Base-by-base conservation (phyloP, 768 basidiomycete species). In the Termitomyces sp. region DNA sequence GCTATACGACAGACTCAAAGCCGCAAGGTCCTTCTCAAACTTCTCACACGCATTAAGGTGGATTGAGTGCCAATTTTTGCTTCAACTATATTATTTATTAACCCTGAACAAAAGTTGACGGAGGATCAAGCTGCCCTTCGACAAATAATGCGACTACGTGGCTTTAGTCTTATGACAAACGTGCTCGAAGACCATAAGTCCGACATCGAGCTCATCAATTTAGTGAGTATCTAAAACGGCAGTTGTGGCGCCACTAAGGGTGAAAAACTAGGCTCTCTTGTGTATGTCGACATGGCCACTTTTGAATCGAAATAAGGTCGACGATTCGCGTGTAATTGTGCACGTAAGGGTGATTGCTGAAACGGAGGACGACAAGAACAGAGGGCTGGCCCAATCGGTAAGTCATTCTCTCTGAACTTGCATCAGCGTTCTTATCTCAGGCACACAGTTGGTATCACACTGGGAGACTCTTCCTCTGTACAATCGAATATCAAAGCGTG, bases 101-200 rank as follows among this genome's bases (percentile, higher is more conserved):
- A 27, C 44, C 3, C 44, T 33, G 33, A 34, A 33, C 9, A 26
- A 39, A 55, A 96, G 95, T 86, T 96, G 57, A 96, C 96, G 2
- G 85, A 89, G 39, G 93, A 96, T 60, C 80, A 84, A 44, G 78
- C 84, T 0, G 85, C 93, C 13, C 76, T 94, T 26, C 80, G 92
- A 32, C 86, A 93, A 69, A 79, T 98, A 48, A 89, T 97, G 85
- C 88, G 94, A 5, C 76, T 98, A 67, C 93, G 97, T 68, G 95
- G 95, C 2, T 91, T 95, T 69, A 91, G 88, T 72, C 76, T 95
- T 16, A 95, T 98, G 93, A 88, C 85, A 45, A 92, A 90, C 66
- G 80, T 98, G 39, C 74, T 98, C 32, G 84, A 89, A 37, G 94
- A 98, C 66, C 76, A 93, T 62, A 67, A 67, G 12, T 76, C 80